phyloP scores from a whole-genome alignment of 352 stramenopile species.

The Chrysophaeum taylorii region DNA sequence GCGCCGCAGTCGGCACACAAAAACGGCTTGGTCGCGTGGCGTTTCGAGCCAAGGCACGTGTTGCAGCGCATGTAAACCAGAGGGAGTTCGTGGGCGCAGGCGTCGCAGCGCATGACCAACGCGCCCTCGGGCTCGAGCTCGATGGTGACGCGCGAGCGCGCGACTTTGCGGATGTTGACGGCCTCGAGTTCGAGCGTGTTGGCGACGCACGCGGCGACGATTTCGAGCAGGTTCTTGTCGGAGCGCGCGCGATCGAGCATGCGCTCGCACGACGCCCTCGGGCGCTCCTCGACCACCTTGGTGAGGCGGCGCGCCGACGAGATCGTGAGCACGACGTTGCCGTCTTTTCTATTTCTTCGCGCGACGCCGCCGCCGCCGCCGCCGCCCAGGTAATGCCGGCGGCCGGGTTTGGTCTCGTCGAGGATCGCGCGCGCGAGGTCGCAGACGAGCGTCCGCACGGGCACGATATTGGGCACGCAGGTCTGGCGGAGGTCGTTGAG shows the following conservation, averaged over 20 bases:
- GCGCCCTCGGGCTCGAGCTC: neutral
- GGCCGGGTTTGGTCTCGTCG: no score
- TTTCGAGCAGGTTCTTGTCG: neutral
- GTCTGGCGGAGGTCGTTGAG: slow-evolving; percentile 17
- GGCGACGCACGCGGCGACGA: neutral
- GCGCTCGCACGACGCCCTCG: no score
- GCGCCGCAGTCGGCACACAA: neutral
- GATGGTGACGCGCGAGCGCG: neutral
- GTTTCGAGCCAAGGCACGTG: neutral
- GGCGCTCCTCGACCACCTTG: no score
- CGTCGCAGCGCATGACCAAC: slow-evolving; percentile 3
- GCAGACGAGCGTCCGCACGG: neutral
- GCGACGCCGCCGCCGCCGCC: no score
- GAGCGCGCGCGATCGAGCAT: neutral
- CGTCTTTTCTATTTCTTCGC: no score
- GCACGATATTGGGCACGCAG: neutral
- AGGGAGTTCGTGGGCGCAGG: neutral
- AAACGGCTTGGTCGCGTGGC: neutral
- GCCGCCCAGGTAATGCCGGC: no score
- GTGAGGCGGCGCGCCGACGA: no score
- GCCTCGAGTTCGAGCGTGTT: neutral
- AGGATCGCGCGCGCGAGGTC: neutral
- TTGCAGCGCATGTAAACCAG: neutral
- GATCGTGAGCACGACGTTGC: no score
- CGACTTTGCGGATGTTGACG: neutral